Percentiles rank a stretch among this genome's conserved stretches.
Conservation (phyloP, 2,329 filamentous ascomycete species). For the Cryphonectria japonica region DNA sequence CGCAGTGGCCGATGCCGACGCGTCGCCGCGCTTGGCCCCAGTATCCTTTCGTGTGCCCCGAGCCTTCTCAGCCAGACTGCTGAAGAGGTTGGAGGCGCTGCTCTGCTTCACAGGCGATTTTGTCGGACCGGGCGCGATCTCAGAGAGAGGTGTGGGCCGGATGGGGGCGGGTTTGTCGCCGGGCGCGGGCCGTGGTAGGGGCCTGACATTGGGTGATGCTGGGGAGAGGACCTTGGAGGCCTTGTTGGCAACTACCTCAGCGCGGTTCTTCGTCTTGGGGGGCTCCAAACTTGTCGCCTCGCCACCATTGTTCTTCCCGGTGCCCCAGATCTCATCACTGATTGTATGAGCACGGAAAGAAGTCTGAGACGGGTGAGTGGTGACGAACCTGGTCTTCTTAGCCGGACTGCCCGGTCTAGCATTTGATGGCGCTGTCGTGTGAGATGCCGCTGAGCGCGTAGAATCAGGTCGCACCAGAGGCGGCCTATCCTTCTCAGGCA, state of each 20-base stretch:
- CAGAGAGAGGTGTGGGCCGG: slow-evolving; percentile 58
- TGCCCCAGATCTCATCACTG: slow-evolving; percentile 66
- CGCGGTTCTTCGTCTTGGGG: slow-evolving; percentile 69
- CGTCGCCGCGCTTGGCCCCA: slow-evolving; percentile 24
- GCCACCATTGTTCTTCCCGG: slow-evolving; percentile 78
- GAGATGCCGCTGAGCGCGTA: slow-evolving; percentile 17
- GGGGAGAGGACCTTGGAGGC: slow-evolving; percentile 74
- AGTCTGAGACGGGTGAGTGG: slow-evolving; percentile 26
- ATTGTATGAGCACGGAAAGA: slow-evolving; percentile 35
- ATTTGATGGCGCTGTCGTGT: slow-evolving; percentile 18
- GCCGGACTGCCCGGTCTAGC: slow-evolving; percentile 38
- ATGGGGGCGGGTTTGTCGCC: slow-evolving; percentile 59
- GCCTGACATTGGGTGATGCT: slow-evolving; percentile 78
- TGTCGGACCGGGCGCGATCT: slow-evolving; percentile 61
- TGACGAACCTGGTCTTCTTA: slow-evolving; percentile 57
- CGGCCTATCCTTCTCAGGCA: slow-evolving; percentile 53
- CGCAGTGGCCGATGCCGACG: slow-evolving; percentile 41
- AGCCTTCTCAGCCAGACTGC: slow-evolving; percentile 64
- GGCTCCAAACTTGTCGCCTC: slow-evolving; percentile 54
- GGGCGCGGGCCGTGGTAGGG: slow-evolving; percentile 62
- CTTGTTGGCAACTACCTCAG: slow-evolving; percentile 44
- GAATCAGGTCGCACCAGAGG: slow-evolving; percentile 27
- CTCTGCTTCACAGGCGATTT: slow-evolving; percentile 65
- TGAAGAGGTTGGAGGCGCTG: slow-evolving; percentile 49
- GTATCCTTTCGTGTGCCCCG: slow-evolving; percentile 53